Evolutionary conservation across 2,329 filamentous ascomycete species (phyloP).

Genomic region (Blastomyces gilchristii): DNA sequence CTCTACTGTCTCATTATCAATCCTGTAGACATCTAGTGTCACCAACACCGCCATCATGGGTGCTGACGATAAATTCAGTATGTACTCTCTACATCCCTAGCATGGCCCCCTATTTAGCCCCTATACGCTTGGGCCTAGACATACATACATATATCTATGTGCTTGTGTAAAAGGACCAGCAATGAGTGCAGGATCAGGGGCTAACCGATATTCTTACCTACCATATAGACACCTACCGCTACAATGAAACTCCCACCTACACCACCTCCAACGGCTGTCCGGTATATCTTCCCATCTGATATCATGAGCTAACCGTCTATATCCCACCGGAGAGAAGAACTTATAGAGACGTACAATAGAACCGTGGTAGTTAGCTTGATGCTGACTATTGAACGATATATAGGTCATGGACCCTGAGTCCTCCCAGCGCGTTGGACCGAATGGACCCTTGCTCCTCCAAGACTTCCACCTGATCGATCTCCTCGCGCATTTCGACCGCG

Average conservation of each 20-base stretch:
- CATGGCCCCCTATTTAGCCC: background rate
- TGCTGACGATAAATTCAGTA: constrained; percentile 25
- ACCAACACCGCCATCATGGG: constrained; percentile 23
- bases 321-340: constrained; percentile 1
- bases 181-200: background rate
- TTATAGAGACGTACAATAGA: background rate
- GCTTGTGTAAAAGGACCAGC: constrained; percentile 5
- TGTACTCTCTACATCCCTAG: constrained; percentile 11
- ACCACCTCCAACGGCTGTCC: constrained; percentile 52
- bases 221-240: constrained; percentile 36
- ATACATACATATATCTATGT: background rate
- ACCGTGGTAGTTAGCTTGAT: constrained; percentile 5
- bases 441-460: constrained; percentile 52
- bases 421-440: constrained; percentile 45
- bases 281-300: constrained; percentile 15
- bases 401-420: constrained; percentile 43
- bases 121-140: background rate
- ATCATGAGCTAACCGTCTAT: background rate
- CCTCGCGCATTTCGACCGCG: constrained; percentile 38
- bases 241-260: constrained; percentile 50
- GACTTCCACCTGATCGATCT: constrained; percentile 57
- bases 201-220: background rate
- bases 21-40: background rate
- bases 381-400: background rate
- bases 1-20: background rate